Base-by-base conservation (phyloP, 768 basidiomycete species). In the Pleurotus djamor region DNA sequence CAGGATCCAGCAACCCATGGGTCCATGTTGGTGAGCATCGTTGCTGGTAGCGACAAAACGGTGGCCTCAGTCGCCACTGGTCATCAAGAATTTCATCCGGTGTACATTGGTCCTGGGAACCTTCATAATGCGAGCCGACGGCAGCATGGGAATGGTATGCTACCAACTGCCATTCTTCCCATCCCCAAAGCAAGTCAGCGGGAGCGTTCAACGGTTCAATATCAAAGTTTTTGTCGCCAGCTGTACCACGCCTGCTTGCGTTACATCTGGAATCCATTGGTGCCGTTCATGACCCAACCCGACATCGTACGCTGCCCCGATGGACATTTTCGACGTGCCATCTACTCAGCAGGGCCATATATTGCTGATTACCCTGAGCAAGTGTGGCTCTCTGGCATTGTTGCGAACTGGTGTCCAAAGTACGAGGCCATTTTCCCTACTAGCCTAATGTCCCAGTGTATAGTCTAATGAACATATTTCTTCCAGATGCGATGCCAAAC, bases 31-130 rank as follows among this genome's bases (percentile, higher is more conserved):
- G 62, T 71, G 4, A 67, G 71, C 0, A 60, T 77, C 17, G 59
- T 78, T 14, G 59, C 62, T 1, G 76, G 76, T 0, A 76, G 73
- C 54, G 73, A 81, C 58, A 79, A 79, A 58, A 79, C 77, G 0
- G 78, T 75, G 0, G 75, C 78, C 0, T 79, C 74, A 0, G 72
- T 74, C 14, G 71, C 70, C 0, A 79, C 76, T 0, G 74, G 76
- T 0, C 71, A 78, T 44, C 67, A 75, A 35, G 73, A 77, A 36
- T 76, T 72, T 48, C 69, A 78, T 56, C 76, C 73, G 0, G 59
- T 75, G 0, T 78, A 77, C 57, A 35, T 63, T 0, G 74, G 72
- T 4, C 45, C 63, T 0, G 72, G 76, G 0, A 68, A 62, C 28
- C 41, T 76, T 3, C 49, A 61, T 0, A 74, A 76, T 58, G 61